A percentile compares a stretch with the other conserved stretches of the same genome.
phyloP scores from a whole-genome alignment of 2,329 filamentous ascomycete genomes.

The Calonectria fujianensis region DNA sequence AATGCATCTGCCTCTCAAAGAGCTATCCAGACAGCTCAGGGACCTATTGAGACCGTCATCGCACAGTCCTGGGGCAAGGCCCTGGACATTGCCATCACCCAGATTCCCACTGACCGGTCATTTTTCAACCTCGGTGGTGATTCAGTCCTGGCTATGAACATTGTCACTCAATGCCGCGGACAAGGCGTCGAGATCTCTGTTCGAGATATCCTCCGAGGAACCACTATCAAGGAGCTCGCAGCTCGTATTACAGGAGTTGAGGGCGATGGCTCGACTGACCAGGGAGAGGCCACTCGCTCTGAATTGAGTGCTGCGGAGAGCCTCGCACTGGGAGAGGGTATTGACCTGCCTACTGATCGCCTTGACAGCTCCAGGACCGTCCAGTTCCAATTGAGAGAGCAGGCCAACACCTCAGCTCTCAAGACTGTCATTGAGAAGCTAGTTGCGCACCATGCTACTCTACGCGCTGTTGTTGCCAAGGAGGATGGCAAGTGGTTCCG shows the following conservation, averaged over 20 bases:
- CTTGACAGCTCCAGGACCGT: conserved; percentile 1
- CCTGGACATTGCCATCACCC: background rate
- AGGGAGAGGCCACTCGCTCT: background rate
- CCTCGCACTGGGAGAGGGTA: conserved; percentile 4
- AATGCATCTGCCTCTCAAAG: background rate
- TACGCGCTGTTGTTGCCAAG: background rate
- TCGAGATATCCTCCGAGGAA: conserved; percentile 10
- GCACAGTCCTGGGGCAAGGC: conserved; percentile 10
- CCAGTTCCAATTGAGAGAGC: background rate
- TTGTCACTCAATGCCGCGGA: conserved; percentile 18
- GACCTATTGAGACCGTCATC: background rate
- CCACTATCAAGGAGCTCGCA: conserved; percentile 5
- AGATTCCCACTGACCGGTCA: conserved; percentile 1
- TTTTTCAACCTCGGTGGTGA: conserved; percentile 15
- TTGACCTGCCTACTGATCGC: background rate
- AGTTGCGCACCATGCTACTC: background rate
- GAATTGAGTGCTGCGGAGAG: background rate
- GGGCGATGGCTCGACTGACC: background rate
- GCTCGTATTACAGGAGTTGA: background rate
- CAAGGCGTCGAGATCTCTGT: conserved; percentile 1
- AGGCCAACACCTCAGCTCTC: background rate
- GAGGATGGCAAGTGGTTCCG: background rate
- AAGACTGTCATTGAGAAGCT: conserved; percentile 12
- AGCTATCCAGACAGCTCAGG: background rate
- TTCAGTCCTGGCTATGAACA: conserved; percentile 16